Evolutionary conservation across 345 rosid species (phyloP), one percentile per base, ranked within the genome.

Genomic region (Microcos paniculata): DNA sequence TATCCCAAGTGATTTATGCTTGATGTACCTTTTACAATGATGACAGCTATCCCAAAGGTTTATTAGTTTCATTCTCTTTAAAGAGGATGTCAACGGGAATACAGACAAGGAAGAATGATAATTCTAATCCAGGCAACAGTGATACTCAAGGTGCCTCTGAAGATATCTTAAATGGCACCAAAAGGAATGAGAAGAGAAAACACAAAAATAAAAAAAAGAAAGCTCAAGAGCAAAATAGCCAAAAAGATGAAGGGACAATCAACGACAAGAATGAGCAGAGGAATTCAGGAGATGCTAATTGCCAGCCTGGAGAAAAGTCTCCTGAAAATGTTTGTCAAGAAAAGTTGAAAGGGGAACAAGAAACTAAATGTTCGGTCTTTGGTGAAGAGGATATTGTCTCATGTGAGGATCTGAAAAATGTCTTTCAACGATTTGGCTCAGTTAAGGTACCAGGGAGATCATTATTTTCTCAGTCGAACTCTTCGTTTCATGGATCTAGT

Each of bases 351-450:
- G 70, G 28, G 51, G 48, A 35, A 64, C 14, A 38, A 35, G 13
- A 23, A 40, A 24, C 15, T 12, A n/a, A 24, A 58, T 24, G 30
- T 21, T 21, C 30, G 0, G 35, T 64, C 49, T 26, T 12, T 19
- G 21, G 48, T 33, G 70, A 64, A 31, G 51, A 64, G 38, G 45
- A 16, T 64, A 11, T 24, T 76, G 80, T 85, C 18, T 14, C 79
- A 72, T 73, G 84, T 30, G 87, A 88, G 80, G 89, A 83, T 78
- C 80, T 88, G 61, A 86, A 75, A 72, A 86, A 78, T 61, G 72
- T 77, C 24, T 83, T 88, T 68, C 71, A 59, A 73, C 83, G 79
- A 70, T 88, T 86, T 76, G 90, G 88, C 72, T 74, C 58, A 74
- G 78, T 88, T 33, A 78, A 86, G 87, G 91, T 81, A 64, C 64